These are phyloP conservation scores for Auricularia heimuer DNA, from an alignment of 768 basidiomycete species.

Conservation along the genomic window DNA sequence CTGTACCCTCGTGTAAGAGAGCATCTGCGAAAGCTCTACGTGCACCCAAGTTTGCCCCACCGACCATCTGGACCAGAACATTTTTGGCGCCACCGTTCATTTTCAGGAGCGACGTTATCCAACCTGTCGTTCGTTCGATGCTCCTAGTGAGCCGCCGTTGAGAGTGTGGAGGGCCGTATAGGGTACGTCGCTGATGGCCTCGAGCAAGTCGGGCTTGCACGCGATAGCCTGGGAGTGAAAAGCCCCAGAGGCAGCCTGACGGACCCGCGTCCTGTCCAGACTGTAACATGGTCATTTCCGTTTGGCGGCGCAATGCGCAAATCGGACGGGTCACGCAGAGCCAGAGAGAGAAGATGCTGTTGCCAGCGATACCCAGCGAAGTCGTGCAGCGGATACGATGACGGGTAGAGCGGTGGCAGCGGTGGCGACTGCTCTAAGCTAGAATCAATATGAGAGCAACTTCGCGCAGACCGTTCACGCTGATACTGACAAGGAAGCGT, in stretches of 20 bases:
- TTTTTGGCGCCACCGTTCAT: slow-evolving; percentile 25
- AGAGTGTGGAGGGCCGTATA: slow-evolving; percentile 54
- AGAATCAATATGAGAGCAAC: background rate
- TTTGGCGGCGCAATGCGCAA: slow-evolving; percentile 64
- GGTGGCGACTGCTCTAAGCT: slow-evolving; percentile 63
- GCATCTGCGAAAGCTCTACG: slow-evolving; percentile 52
- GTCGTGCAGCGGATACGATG: slow-evolving; percentile 46
- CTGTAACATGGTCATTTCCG: slow-evolving; percentile 45
- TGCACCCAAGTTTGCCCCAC: slow-evolving; percentile 44
- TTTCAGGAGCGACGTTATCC: slow-evolving; percentile 50
- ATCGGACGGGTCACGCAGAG: slow-evolving; percentile 57
- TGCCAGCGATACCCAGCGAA: slow-evolving; percentile 48
- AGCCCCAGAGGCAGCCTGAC: slow-evolving; percentile 39
- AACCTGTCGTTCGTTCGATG: slow-evolving; percentile 55
- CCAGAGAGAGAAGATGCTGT: slow-evolving; percentile 46
- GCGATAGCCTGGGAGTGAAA: slow-evolving; percentile 34
- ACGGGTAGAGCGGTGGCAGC: slow-evolving; percentile 48
- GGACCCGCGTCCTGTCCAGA: slow-evolving; percentile 53
- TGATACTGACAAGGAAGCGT: slow-evolving; percentile 61
- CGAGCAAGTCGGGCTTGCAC: slow-evolving; percentile 57
- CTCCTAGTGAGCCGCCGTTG: slow-evolving; percentile 73
- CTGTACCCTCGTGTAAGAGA: slow-evolving; percentile 41
- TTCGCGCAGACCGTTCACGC: slow-evolving; percentile 9
- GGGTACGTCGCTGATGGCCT: slow-evolving; percentile 63
- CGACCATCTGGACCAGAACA: slow-evolving; percentile 63